Evolutionary conservation across 495 filamentous ascomycete genomes (phyloP).

Genomic region (Lasiosphaeria hispida): DNA sequence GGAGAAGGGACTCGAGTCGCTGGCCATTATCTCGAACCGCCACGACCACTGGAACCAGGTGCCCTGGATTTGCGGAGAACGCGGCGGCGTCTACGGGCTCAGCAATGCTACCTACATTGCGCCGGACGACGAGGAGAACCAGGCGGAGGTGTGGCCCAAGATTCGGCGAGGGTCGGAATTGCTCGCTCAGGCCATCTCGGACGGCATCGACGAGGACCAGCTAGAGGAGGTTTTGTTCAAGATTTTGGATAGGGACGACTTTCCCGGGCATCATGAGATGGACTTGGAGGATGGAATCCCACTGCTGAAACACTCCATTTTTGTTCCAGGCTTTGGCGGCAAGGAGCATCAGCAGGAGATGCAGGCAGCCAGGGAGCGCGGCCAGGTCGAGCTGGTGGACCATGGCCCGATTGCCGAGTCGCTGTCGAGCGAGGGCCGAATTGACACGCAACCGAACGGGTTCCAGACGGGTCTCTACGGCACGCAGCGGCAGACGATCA

Average conservation of each 20-base stretch:
- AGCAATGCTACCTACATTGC: constrained; percentile 82
- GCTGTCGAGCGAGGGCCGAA: constrained; percentile 29
- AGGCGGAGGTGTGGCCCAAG: constrained; percentile 46
- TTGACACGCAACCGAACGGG: constrained; percentile 32
- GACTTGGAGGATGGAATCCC: constrained; percentile 68
- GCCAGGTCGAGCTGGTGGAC: constrained; percentile 16
- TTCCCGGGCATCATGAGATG: constrained; percentile 61
- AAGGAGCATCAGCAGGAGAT: constrained; percentile 45
- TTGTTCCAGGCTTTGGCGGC: constrained; percentile 72
- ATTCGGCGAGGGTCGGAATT: constrained; percentile 57
- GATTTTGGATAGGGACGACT: constrained; percentile 67
- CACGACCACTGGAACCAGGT: constrained; percentile 60
- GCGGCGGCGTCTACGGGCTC: constrained; percentile 69
- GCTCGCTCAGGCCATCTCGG: constrained; percentile 40
- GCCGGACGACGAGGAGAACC: constrained; percentile 29
- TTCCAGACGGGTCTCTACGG: constrained; percentile 70
- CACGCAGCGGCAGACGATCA: constrained; percentile 88
- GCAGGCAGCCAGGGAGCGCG: constrained; percentile 45
- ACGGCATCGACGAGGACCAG: constrained; percentile 47
- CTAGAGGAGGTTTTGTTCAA: constrained; percentile 69
- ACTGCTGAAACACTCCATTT: constrained; percentile 74
- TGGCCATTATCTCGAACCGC: constrained; percentile 91
- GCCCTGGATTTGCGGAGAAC: constrained; percentile 64
- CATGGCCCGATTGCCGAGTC: constrained; percentile 16
- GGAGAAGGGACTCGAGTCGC: constrained; percentile 52